Evolutionary conservation across 768 basidiomycete species (phyloP).

Genomic region (Boletales sp.): DNA sequence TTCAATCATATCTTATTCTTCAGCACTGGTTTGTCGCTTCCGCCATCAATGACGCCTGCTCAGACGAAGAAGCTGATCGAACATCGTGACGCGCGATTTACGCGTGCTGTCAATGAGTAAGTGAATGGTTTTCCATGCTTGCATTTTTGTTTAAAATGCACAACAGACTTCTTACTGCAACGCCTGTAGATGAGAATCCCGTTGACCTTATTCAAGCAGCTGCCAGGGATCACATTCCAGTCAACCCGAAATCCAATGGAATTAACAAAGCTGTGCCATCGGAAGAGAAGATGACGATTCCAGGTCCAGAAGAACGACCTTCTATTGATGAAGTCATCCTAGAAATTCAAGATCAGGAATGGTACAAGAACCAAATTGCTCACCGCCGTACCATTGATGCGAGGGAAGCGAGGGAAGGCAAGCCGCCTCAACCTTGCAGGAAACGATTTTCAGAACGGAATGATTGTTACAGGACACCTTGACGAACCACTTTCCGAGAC

Average conservation of each 20-base stretch:
- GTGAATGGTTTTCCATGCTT: conserved; percentile 7
- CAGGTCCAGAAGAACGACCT: conserved; percentile 49
- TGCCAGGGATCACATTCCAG: conserved; percentile 66
- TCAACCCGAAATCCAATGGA: conserved; percentile 43
- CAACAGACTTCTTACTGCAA: conserved; percentile 56
- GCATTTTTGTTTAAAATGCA: not conserved
- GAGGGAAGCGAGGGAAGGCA: conserved; percentile 52
- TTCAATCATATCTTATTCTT: not conserved
- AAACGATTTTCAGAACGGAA: not conserved
- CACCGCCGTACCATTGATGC: conserved; percentile 51
- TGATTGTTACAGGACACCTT: conserved; percentile 38
- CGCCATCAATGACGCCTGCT: conserved; percentile 45
- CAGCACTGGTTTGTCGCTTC: conserved; percentile 20
- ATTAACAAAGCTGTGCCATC: not conserved
- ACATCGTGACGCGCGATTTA: conserved; percentile 63
- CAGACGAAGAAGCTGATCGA: conserved; percentile 69
- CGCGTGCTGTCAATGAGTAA: conserved; percentile 66
- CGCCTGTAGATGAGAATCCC: conserved; percentile 53
- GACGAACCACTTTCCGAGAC: conserved; percentile 55
- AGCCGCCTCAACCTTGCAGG: not conserved
- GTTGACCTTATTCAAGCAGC: conserved; percentile 61
- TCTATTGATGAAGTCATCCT: conserved; percentile 55
- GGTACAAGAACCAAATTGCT: conserved; percentile 72
- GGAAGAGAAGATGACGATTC: conserved; percentile 24
- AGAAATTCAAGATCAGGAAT: conserved; percentile 53